Evolutionary conservation across 441 rosid species (phyloP), one percentile per base, ranked within the genome.

Genomic region (Gossypium aridum): DNA sequence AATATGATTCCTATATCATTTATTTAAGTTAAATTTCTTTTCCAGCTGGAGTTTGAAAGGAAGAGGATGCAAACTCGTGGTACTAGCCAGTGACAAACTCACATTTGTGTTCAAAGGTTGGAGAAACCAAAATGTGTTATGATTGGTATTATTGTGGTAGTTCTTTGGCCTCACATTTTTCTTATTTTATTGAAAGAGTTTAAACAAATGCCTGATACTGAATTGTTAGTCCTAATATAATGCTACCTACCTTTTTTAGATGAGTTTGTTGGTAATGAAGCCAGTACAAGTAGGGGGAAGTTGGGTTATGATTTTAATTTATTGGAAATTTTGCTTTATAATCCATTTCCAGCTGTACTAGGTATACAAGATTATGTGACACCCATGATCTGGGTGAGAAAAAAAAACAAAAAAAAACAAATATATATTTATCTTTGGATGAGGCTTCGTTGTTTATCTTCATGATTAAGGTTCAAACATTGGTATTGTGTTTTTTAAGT

Each of bases 41-140:
- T 77, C 28, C 88, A 94, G 98, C 86, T 94, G 72, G 98, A 88
- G 77, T 74, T 85, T 16, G 94, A 91, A 85, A 91, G 97, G 83
- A 90, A 81, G 80, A 86, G 95, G 86, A 75, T 92, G 89, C 97
- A 85, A 70, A 71, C 75, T 77, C 85, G 84, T 70, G 88, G 88
- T 77, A 19, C 82, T 37, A 43, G 84, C 76, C 83, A 84, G 83
- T 84, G 80, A 83, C 63, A 73, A 64, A 47, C 63, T 47, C 16
- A 39, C 19, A 39, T 43, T 62, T 65, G 31, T 61, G 14, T 57
- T 4, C 26, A 16, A 63, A 63, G 54, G 25, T 37, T 59, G 34
- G 76, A 56, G 73, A 72, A 70, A 70, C 28, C 16, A 70, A 28
- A 70, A 53, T 60, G 62, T 49, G 26, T 59, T 61, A 61, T 37